Base-by-base conservation (phyloP, 345 rosid genomes). In the Combretum micranthum region DNA sequence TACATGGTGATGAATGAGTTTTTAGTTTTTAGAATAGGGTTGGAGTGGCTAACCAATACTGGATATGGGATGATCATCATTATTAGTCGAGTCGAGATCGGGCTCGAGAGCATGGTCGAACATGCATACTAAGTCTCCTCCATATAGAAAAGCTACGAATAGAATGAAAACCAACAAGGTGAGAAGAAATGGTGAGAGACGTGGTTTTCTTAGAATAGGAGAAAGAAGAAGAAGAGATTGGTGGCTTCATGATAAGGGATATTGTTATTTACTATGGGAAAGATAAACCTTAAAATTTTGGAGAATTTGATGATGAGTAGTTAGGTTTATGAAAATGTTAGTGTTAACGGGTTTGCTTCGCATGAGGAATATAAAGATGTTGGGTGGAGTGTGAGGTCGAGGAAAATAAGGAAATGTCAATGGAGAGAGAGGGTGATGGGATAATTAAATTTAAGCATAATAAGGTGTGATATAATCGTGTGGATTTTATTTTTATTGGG, bases 101-200 rank as follows among this genome's bases (percentile, higher is more conserved):
- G 78, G 69, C 56, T 86, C 86, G 21, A 86, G 77, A 57, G 58
- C 55, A 4, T 71, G 83, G 26, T 76, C 73, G 13, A 82, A 72
- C 20, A 80, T 71, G 74, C 87, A 82, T 71, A 77, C 49, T 79
- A 90, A 76, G 60, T 87, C 88, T 61, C 85, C 92, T 0, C 96
- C 84, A 26, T 87, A 80, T 43, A 94, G 84, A 15, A 83, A 64
- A 32, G 74, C 56, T 19, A 85, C 86, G 23, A 94, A 83, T 69
- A 81, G 60, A 13, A 84, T 79, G 78, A 94, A 85, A 21, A 73
- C 81, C 1, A 90, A 2, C 3, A 90, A 63, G 42, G 87, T 74
- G 72, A 83, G 79, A 67, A 87, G 75, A 60, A 77, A 83, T 15
- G 96, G 91, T 53, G 94, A 82, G 56, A 82, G 69, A 46, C 88